These are phyloP conservation scores for Phialophora chinensis DNA, from an alignment of 2,329 filamentous ascomycete genomes.

Conservation along the genomic window DNA sequence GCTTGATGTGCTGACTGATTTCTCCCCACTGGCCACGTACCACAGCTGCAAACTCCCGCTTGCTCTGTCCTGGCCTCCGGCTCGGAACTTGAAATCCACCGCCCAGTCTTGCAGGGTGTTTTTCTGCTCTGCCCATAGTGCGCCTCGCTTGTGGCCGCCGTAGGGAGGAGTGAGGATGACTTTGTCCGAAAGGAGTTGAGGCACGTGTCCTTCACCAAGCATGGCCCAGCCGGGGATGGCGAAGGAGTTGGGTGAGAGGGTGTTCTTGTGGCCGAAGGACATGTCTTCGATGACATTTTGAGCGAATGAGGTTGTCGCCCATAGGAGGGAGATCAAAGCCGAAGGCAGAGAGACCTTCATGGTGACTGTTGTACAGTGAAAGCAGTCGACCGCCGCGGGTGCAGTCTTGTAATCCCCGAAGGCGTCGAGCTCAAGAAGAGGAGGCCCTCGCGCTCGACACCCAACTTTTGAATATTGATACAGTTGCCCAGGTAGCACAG, in stretches of 20 bases:
- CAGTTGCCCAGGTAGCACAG: slow-evolving; percentile 48
- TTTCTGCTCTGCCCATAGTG: slow-evolving; percentile 75
- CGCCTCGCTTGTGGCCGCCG: slow-evolving; percentile 82
- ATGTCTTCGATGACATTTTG: slow-evolving; percentile 37
- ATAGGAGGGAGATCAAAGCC: slow-evolving; percentile 23
- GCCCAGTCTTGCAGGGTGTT: slow-evolving; percentile 69
- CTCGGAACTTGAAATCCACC: slow-evolving; percentile 84
- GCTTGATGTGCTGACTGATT: slow-evolving; percentile 71
- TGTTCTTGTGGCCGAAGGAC: slow-evolving; percentile 46
- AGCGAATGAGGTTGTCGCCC: slow-evolving; percentile 26
- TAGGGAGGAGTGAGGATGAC: slow-evolving; percentile 87
- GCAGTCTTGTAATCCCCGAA: slow-evolving; percentile 1
- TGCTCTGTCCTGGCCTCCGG: slow-evolving; percentile 80
- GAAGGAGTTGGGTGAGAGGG: slow-evolving; percentile 64
- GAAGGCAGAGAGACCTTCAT: slow-evolving; percentile 28
- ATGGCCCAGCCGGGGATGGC: slow-evolving; percentile 63
- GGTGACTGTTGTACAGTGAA: slow-evolving; percentile 9
- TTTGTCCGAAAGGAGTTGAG: slow-evolving; percentile 79
- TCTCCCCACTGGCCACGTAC: slow-evolving; percentile 75
- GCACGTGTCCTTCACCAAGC: slow-evolving; percentile 61
- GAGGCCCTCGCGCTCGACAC: slow-evolving; percentile 18
- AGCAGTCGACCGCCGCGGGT: not conserved
- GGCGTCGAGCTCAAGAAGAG: slow-evolving; percentile 13
- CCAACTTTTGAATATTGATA: slow-evolving; percentile 35
- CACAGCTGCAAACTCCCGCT: slow-evolving; percentile 93